Evolutionary conservation across 2,329 filamentous ascomycete genomes (phyloP).

Genomic region (Epichloe elymi): DNA sequence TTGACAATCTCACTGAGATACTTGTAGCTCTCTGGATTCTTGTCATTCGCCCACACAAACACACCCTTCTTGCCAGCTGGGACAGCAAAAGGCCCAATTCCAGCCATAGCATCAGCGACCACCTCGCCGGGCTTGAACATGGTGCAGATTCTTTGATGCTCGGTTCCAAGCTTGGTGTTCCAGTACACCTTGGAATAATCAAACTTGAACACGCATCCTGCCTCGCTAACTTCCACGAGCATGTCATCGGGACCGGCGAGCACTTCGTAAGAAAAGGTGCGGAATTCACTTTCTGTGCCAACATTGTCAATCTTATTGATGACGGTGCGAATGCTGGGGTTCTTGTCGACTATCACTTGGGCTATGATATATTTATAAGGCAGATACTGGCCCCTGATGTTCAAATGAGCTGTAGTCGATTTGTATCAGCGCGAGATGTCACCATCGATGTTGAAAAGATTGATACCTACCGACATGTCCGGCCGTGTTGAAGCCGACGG

Average conservation of each 20-base stretch:
- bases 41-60: slow-evolving; percentile 93
- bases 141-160: slow-evolving; percentile 69
- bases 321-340: slow-evolving; percentile 66
- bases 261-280: slow-evolving; percentile 88
- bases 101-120: slow-evolving; percentile 93
- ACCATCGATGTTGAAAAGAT: not conserved
- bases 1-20: slow-evolving; percentile 57
- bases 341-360: slow-evolving; percentile 81
- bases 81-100: slow-evolving; percentile 87
- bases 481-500: slow-evolving; percentile 74
- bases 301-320: slow-evolving; percentile 94
- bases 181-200: slow-evolving; percentile 97
- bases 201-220: slow-evolving; percentile 76
- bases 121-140: slow-evolving; percentile 75
- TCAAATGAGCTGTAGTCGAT: slow-evolving; percentile 58
- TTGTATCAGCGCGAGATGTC: not conserved
- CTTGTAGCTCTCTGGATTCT: slow-evolving; percentile 79
- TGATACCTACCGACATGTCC: slow-evolving; percentile 62
- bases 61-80: slow-evolving; percentile 81
- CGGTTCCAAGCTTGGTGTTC: slow-evolving; percentile 83
- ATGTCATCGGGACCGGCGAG: slow-evolving; percentile 71
- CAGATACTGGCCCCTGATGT: slow-evolving; percentile 69
- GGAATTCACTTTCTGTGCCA: slow-evolving; percentile 70
- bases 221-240: slow-evolving; percentile 71
- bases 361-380: slow-evolving; percentile 82